Conservation (phyloP, 371 early-diverging fungal genomes). For the Dinochytrium kinnereticum region DNA sequence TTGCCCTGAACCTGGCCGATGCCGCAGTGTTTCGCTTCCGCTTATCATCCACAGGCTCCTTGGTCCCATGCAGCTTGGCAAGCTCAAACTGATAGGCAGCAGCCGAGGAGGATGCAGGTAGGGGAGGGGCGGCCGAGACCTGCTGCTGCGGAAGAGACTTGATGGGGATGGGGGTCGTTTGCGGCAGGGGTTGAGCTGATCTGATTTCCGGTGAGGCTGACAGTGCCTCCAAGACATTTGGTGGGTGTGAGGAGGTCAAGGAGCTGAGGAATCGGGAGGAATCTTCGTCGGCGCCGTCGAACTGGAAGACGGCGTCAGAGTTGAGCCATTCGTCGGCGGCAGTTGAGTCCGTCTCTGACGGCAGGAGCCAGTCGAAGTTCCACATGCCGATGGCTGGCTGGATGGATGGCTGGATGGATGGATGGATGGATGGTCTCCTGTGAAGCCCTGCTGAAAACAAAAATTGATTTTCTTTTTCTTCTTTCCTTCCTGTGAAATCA, state of each 20-base stretch:
- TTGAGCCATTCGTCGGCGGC: conserved; percentile 19
- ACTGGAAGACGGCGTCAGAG: conserved; percentile 19
- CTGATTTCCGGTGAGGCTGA: neutral
- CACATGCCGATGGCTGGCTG: neutral
- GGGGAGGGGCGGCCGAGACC: neutral
- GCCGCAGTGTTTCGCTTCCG: conserved; percentile 93
- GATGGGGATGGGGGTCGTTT: neutral
- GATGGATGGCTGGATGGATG: too few relatives aligned
- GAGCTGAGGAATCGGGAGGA: neutral
- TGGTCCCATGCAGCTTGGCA: neutral
- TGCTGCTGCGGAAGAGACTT: neutral
- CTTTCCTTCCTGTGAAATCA: too few relatives aligned
- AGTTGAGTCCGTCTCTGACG: neutral
- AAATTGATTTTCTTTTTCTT: too few relatives aligned
- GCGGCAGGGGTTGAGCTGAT: neutral
- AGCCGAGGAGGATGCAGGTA: neutral
- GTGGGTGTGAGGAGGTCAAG: neutral
- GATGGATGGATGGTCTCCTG: too few relatives aligned
- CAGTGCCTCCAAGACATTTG: too few relatives aligned
- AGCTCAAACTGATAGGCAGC: neutral
- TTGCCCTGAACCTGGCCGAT: conserved; percentile 93
- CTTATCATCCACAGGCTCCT: conserved; percentile 63
- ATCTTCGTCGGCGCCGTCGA: conserved; percentile 1
- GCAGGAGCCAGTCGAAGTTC: conserved; percentile 23
- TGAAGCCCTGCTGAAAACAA: too few relatives aligned